Percentiles rank a stretch among this genome's conserved stretches.
Evolutionary conservation across 2,329 filamentous ascomycete genomes (phyloP).

Genomic region (Arthrobotrys entomopaga): DNA sequence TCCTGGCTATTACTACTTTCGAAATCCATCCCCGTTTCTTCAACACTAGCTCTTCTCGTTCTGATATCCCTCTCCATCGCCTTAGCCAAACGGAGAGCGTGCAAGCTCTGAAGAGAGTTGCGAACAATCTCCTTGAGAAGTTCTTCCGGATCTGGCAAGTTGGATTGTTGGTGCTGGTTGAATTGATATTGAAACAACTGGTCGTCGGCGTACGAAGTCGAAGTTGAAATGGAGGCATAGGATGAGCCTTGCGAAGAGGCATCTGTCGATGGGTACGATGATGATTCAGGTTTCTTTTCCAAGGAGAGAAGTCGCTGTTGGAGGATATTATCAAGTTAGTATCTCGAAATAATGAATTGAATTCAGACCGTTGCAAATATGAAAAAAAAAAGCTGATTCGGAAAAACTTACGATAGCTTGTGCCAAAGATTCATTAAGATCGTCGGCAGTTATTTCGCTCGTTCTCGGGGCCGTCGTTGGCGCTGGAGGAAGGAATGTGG

Average conservation of each 20-base stretch:
- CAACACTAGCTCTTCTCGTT: slow-evolving; percentile 23
- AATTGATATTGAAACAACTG: slow-evolving; percentile 29
- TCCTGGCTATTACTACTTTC: slow-evolving; percentile 33
- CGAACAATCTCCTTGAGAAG: slow-evolving; percentile 53
- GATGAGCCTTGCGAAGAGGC: slow-evolving; percentile 42
- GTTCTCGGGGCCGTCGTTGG: slow-evolving; percentile 19
- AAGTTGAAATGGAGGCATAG: slow-evolving; percentile 39
- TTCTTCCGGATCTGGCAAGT: slow-evolving; percentile 46
- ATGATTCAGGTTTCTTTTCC: slow-evolving; percentile 51
- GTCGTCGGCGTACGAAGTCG: slow-evolving; percentile 48
- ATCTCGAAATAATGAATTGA: neutral
- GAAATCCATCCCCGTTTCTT: slow-evolving; percentile 49
- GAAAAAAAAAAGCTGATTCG: neutral
- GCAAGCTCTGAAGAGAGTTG: slow-evolving; percentile 50
- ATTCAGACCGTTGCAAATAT: neutral
- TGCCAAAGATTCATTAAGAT: slow-evolving; percentile 47
- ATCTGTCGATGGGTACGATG: slow-evolving; percentile 35
- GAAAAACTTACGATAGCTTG: slow-evolving; percentile 48
- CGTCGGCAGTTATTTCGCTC: slow-evolving; percentile 30
- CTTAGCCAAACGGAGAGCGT: slow-evolving; percentile 46
- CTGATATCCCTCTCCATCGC: slow-evolving; percentile 51
- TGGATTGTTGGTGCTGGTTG: slow-evolving; percentile 18
- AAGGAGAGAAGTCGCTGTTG: slow-evolving; percentile 40
- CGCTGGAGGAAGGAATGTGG: slow-evolving; percentile 27
- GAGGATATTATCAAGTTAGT: neutral